Base-by-base conservation (phyloP, 2,329 filamentous ascomycete genomes). In the Fusarium citri region DNA sequence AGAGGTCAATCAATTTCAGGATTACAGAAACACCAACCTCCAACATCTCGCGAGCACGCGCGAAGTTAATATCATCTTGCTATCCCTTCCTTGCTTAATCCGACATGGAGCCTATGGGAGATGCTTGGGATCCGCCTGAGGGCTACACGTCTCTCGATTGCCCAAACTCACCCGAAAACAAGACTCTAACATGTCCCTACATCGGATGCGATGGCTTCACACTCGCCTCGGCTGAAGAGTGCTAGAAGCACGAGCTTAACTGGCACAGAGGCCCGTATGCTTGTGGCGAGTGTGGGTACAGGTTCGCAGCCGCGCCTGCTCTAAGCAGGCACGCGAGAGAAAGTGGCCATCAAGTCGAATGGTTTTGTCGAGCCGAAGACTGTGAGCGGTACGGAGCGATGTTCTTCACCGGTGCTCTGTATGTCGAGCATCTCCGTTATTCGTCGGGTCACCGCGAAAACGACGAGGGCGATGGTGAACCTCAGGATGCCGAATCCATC, bases 171-270 rank as follows among this genome's bases (percentile, higher is more conserved):
- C 16, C 16, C 0, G 74, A 76, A 14, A 55, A 46, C 6, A 25
- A 56, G 3, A 68, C 65, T 10, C 64, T 68, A 14, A 56, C 63
- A 3, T 77, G 76, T n/a, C 76, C 76, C 0, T 71, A 76, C 40
- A 4, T 61, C 4, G 53, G 61, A 7, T 77, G 76, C 37, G 76
- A 77, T n/a, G 75, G 76, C 1, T 68, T 75, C 26, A 11, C 48
- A 0, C 77, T 77, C 11, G 16, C 51, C 4, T 67, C 67, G 0
- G 30, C 41, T 2, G n/a, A 65, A 7, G 71, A 74, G n/a, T 76
- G 73, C n/a, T 59, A 64, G n/a, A 55, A 64, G 8, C 76, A 77
- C 18, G 66, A 76, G 2, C 30, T 62, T 1, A 62, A 74, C 2
- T 77, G 74, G 74, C 76, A 77, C 12, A 47, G 47, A 5, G 66